Conservation (phyloP, 148 eudicot species). For the Heliosperma pusillum region DNA sequence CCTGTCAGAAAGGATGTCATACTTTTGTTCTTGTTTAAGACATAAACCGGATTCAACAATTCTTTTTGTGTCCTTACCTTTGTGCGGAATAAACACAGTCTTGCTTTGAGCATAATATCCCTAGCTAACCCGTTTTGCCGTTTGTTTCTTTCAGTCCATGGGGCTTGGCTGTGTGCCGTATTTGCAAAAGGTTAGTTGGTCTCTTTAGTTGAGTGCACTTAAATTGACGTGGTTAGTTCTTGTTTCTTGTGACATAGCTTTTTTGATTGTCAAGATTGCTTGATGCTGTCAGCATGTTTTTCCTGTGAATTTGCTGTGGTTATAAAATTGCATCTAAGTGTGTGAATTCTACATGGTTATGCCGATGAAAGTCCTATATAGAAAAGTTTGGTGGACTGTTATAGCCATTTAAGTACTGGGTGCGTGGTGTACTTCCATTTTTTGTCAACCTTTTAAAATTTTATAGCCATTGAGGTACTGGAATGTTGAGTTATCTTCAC, state of each 20-base stretch:
- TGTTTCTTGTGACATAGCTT: background rate
- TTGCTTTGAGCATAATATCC: background rate
- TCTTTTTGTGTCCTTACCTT: slow-evolving; percentile 3
- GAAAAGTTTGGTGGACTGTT: background rate
- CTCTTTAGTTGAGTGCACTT: slow-evolving; percentile 6
- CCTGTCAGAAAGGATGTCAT: background rate
- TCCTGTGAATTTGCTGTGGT: background rate
- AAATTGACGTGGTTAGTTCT: background rate
- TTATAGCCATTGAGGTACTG: background rate
- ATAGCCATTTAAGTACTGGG: background rate
- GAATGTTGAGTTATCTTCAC: background rate
- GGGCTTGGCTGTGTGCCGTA: slow-evolving; percentile 96
- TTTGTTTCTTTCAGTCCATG: slow-evolving; percentile 74
- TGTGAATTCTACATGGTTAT: background rate
- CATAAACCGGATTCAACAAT: background rate
- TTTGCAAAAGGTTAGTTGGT: slow-evolving; percentile 79
- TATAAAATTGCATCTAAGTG: background rate
- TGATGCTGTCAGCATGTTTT: background rate
- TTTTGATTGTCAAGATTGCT: background rate
- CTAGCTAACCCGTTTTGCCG: slow-evolving; percentile 16
- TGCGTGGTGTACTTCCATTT: background rate
- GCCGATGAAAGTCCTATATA: background rate
- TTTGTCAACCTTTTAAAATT: too few species aligned
- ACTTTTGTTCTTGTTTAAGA: background rate
- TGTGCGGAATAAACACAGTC: background rate